Base-by-base conservation (phyloP, 768 basidiomycete genomes). In the Leccinum rimulosum region DNA sequence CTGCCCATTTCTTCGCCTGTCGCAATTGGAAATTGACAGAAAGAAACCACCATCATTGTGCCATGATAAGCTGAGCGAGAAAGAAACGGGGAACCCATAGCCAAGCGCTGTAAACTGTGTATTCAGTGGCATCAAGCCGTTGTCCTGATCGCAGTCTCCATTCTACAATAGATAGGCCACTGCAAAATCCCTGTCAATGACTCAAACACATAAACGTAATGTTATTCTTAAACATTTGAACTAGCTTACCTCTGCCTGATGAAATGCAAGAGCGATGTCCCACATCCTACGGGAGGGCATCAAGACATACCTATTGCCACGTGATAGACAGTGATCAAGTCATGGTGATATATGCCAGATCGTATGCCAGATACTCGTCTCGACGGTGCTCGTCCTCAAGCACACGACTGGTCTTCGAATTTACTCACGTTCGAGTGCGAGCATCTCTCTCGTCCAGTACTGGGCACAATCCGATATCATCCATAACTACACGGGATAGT, bases 181-280 rank as follows among this genome's bases (percentile, higher is more conserved):
- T 9, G 57, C 52, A 67, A 15, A 22, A 68, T 55, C 43, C 60
- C 66, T 64, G n/a, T 27, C 17, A 36, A 48, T 14, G 28, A 25
- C 22, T 27, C 43, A 17, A 28, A 38, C 15, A 28, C 43, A 28
- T 50, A 4, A 45, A 22, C 12, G 12, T 8, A 12, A 49, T 17
- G 25, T 4, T 9, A 10, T n/a, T 40, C n/a, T n/a, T 40, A n/a
- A n/a, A 7, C 3, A 38, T 15, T 17, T 38, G 6, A 6, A 40
- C 9, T 40, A 40, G 4, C n/a, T 40, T 5, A 10, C 40, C 40
- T n/a, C 40, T n/a, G 11, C 31, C n/a, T 17, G n/a, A 40, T 40
- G 1, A 40, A 40, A 40, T 40, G 0, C 40, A 38, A 17, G 15
- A 38, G 15, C 1, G 5, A 38, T 38, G 15, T 38, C 15, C 7